Evolutionary conservation across 1,284 basidiomycete genomes (phyloP), one percentile per base, ranked within the genome.

Genomic region (Irpex rosettiformis): DNA sequence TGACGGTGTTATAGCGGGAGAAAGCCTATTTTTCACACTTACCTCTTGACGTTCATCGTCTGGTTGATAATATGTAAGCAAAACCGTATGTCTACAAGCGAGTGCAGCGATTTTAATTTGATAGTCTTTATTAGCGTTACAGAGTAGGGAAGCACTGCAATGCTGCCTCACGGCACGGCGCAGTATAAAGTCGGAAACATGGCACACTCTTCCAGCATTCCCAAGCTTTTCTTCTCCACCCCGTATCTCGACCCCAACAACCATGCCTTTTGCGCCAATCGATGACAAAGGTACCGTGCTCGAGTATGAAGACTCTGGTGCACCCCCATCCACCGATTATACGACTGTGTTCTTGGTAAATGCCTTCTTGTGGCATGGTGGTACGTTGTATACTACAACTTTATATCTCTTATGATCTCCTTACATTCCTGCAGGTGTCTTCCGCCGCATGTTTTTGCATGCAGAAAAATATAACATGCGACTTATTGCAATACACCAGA

Each of bases 281-380:
- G 65, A 67, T 48, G 43, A 59, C 24, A 33, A 59, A 4, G 63
- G 66, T 8, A 64, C 57, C 5, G 52, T 56, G 1, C 54, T 65
- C 11, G 56, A 59, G 49, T 67, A 62, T 48, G 60, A 62, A 47
- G 66, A 67, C 58, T 59, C 55, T 22, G 66, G 66, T 18, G 37
- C 56, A 11, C 62, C 64, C 8, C n/a, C 11, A 4, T 33, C 37
- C 24, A 18, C 52, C 13, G 43, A 40, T 30, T 67, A 67, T 45
- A 57, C 58, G 5, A 67, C 66, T 10, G n/a, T 66, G 4, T 54
- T 67, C 13, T 10, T 64, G 1, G 43, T 65, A 5, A 63, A 66
- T 37, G 64, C 63, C 11, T 45, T 55, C 5, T 16, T 59, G 7
- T 62, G 62, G 48, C 60, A 67, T 49, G 42, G 58, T 18, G 62